These are phyloP conservation scores for Chalciporus chontae DNA, from an alignment of 768 basidiomycete genomes.

Conservation along the genomic window DNA sequence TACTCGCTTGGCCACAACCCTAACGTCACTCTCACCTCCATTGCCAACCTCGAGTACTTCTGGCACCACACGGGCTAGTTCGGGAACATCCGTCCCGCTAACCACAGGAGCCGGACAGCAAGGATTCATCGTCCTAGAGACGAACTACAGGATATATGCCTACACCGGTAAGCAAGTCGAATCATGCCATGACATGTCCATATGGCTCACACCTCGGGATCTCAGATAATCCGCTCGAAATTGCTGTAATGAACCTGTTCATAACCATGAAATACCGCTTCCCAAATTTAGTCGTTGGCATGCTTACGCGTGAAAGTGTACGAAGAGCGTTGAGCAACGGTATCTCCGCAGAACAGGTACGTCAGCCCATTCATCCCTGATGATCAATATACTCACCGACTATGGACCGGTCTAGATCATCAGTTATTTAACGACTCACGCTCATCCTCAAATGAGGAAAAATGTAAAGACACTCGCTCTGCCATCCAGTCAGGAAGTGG, in stretches of 20 bases:
- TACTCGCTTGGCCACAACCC: constrained; percentile 89
- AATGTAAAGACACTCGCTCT: constrained; percentile 51
- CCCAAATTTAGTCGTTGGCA: constrained; percentile 94
- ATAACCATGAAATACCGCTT: constrained; percentile 91
- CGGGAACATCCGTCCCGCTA: constrained; percentile 24
- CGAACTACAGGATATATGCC: constrained; percentile 97
- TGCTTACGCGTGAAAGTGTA: constrained; percentile 92
- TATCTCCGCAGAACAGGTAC: constrained; percentile 93
- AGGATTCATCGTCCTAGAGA: constrained; percentile 95
- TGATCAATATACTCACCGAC: constrained; percentile 9
- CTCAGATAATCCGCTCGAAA: constrained; percentile 91
- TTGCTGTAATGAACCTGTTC: constrained; percentile 92
- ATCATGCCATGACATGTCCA: constrained; percentile 9
- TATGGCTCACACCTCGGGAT: constrained; percentile 18
- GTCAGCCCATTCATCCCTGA: constrained; percentile 23
- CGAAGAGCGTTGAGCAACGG: constrained; percentile 92
- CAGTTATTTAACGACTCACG: constrained; percentile 89
- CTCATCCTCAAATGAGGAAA: constrained; percentile 97
- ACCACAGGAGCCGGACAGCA: constrained; percentile 61
- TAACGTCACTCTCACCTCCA: constrained; percentile 87
- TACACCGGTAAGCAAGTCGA: constrained; percentile 69
- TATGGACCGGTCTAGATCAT: constrained; percentile 67
- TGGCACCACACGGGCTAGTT: constrained; percentile 12
- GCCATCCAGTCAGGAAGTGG: neutral
- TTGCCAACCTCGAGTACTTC: constrained; percentile 52